Base-by-base conservation (phyloP, 176 grass and related monocot species). In the Cenchrus americanus region DNA sequence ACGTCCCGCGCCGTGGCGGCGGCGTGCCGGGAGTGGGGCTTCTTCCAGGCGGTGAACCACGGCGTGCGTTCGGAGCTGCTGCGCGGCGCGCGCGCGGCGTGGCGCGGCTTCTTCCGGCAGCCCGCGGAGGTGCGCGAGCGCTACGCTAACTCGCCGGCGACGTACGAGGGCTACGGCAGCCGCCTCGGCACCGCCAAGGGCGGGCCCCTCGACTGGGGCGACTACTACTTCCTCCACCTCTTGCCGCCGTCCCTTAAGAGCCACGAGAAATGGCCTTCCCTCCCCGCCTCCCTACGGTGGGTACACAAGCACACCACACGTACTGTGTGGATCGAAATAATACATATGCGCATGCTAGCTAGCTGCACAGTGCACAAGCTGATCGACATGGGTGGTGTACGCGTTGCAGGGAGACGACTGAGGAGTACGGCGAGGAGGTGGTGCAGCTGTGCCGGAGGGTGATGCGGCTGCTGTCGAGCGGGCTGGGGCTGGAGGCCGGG, bases 151-250 rank as follows among this genome's bases (percentile, higher is more conserved):
- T 92, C 87, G 8, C 94, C 94, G 59, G 79, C 82, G 19, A 94
- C 94, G n/a, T 97, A 94, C 71, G 94, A 97, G 88, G 94, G 94
- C 23, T 97, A 97, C 79, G 94, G 94, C 23, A 97, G 94, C 85
- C 87, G 94, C 19, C 89, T 97, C 41, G 94, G 94, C 22, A 83
- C 88, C 13, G 48, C 84, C 49, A 88, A 82, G 34, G 89, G 86
- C 4, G 94, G 82, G 0, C 65, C 57, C 74, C 91, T 97, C 5
- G 94, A 97, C 71, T 97, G 94, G 94, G 89, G 87, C 54, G 94
- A 97, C 87, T 97, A 97, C 73, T 97, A 88, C 62, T 97, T 90
- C 81, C 81, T 97, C 72, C 87, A 97, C 84, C 62, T 94, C 85
- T 82, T 85, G 82, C 94, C 94, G 8, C 1, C 26, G 30, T 62